Base-by-base conservation (phyloP, 208 protist species). In the Crithidia bombi region DNA sequence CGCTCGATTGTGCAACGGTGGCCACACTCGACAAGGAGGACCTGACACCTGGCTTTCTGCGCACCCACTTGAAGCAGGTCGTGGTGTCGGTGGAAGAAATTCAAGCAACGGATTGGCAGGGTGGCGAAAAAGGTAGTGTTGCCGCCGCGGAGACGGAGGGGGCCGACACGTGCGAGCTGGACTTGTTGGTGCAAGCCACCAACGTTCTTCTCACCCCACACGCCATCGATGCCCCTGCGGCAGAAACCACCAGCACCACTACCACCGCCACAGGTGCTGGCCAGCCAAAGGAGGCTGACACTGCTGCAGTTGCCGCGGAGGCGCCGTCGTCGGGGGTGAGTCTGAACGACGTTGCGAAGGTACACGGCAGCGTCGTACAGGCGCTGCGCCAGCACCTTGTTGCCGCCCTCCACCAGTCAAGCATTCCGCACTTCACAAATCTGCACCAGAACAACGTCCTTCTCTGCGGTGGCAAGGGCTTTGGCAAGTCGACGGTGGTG, bases 381-480 rank as follows among this genome's bases (percentile, higher is more conserved):
- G 81, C 82, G n/a, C 70, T 93, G 64, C 75, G 75, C 35, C 35
- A 56, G n/a, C 75, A 83, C 56, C 74, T 93, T 0, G 43, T 69
- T 17, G 73, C 49, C 62, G 73, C 73, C 46, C 79, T 91, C 23
- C 51, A 54, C 39, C 67, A 72, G 44, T 43, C 74, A 28, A 55
- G 25, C 56, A 71, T 70, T 14, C 51, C 67, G 30, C 46, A 55
- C 26, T 76, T 72, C 36, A 52, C 35, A 17, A 73, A 68, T 33
- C 23, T 72, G 62, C 65, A 76, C 26, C 67, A 67, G 41, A 62
- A 55, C 47, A 96, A 94, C 76, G 83, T 96, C 23, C 75, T 96
- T 2, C 44, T 96, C 6, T 92, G 84, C 77, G 91, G 91, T 56
- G 87, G 82, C 5, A 90, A 86, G 58, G 91, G 91, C n/a, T 90